Conservation (phyloP, 768 basidiomycete species). For the Rhodotorula taiwanensis region DNA sequence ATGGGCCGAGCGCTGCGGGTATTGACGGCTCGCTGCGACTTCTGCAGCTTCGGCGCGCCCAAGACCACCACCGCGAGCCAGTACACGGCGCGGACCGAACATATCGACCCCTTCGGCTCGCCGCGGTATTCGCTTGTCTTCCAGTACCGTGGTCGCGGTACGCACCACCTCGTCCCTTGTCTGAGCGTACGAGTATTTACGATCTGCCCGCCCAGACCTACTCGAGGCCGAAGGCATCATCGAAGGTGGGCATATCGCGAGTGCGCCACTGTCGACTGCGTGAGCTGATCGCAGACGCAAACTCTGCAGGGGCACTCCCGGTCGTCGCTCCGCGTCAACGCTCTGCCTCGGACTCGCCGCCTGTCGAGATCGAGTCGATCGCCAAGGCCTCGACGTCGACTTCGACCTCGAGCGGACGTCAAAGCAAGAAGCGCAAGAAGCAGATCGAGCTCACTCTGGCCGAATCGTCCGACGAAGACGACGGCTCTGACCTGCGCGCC, state of each 20-base stretch:
- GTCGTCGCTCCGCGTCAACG: too few relatives aligned
- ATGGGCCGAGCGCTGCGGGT: too few relatives aligned
- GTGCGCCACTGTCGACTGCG: too few relatives aligned
- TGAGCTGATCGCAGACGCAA: too few relatives aligned
- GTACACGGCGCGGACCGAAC: neutral
- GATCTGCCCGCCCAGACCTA: too few relatives aligned
- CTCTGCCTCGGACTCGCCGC: too few relatives aligned
- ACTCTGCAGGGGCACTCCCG: too few relatives aligned
- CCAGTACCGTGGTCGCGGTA: conserved; percentile 17
- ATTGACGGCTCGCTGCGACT: too few relatives aligned
- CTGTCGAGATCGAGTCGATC: too few relatives aligned
- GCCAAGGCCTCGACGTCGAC: too few relatives aligned
- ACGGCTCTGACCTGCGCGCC: neutral
- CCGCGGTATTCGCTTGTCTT: conserved; percentile 12
- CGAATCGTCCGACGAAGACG: conserved; percentile 8
- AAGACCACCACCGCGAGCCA: neutral
- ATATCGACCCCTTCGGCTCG: conserved; percentile 5
- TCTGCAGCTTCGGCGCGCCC: conserved; percentile 4
- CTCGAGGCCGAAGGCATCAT: conserved; percentile 27
- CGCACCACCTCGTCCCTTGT: too few relatives aligned
- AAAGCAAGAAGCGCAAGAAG: neutral
- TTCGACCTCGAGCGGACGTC: neutral
- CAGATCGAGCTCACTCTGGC: conserved; percentile 3
- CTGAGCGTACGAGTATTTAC: too few relatives aligned
- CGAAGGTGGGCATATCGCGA: neutral